Percentiles rank a stretch among this genome's conserved stretches.
These are phyloP conservation scores for Eurotiales sp. DNA, from an alignment of 2,329 filamentous ascomycete species.

Conservation along the genomic window DNA sequence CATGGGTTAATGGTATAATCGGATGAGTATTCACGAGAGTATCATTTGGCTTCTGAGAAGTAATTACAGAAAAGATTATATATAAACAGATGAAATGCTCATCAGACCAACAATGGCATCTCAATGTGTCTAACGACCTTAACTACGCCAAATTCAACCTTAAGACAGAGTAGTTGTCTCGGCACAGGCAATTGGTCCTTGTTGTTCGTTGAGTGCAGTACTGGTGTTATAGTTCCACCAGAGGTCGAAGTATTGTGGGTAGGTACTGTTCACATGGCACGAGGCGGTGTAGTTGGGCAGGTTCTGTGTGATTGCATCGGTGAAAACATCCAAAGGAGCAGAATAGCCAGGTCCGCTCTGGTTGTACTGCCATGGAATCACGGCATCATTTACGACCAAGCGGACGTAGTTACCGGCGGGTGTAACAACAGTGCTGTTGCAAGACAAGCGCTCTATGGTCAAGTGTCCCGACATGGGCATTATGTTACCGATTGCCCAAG, in stretches of 20 bases:
- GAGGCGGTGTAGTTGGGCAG: neutral
- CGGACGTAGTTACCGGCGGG: conserved; percentile 19
- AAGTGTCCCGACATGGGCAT: conserved; percentile 21
- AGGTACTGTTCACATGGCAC: neutral
- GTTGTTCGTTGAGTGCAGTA: neutral
- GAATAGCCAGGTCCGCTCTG: conserved; percentile 20
- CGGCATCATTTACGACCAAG: conserved; percentile 22
- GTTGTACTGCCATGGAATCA: conserved; percentile 18
- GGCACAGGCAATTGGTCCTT: neutral
- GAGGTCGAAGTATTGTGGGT: neutral
- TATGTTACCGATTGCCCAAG: conserved; percentile 19
- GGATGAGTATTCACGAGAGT: too few species aligned
- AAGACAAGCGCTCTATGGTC: conserved; percentile 22
- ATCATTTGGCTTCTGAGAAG: too few species aligned
- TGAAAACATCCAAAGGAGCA: conserved; percentile 14
- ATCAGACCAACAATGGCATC: too few species aligned
- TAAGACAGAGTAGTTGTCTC: neutral
- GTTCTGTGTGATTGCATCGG: neutral
- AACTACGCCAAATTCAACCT: too few species aligned
- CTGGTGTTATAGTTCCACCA: neutral
- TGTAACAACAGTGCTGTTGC: conserved; percentile 16
- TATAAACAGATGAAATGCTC: too few species aligned
- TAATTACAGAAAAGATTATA: too few species aligned
- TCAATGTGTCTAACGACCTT: too few species aligned
- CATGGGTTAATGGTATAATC: too few species aligned